These are phyloP conservation scores for Suillus subaureus DNA, from an alignment of 768 basidiomycete genomes.

Conservation along the genomic window DNA sequence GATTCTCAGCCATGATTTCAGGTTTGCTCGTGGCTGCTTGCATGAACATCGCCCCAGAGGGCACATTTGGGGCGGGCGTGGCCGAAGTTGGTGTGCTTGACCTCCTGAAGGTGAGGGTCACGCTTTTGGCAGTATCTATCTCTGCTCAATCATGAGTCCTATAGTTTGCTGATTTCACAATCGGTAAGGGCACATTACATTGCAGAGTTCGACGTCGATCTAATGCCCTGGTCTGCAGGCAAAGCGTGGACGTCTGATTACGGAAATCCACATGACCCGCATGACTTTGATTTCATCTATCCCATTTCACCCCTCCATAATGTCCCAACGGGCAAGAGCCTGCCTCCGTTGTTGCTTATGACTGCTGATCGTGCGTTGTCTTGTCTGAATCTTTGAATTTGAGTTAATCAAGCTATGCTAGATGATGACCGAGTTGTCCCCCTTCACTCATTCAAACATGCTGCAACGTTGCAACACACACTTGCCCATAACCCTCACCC, in stretches of 20 bases:
- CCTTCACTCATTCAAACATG: slow-evolving; percentile 82
- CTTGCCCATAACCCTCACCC: slow-evolving; percentile 70
- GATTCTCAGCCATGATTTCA: slow-evolving; percentile 26
- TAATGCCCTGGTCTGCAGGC: slow-evolving; percentile 39
- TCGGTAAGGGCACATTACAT: slow-evolving; percentile 45
- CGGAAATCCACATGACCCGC: slow-evolving; percentile 70
- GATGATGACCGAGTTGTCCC: slow-evolving; percentile 90
- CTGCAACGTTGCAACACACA: slow-evolving; percentile 73
- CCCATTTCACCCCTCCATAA: slow-evolving; percentile 83
- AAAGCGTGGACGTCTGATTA: slow-evolving; percentile 81
- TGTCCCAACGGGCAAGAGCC: slow-evolving; percentile 56
- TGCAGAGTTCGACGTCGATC: neutral
- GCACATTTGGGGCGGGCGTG: slow-evolving; percentile 74
- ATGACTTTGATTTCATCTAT: slow-evolving; percentile 84
- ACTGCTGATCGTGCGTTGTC: slow-evolving; percentile 76
- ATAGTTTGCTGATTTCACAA: slow-evolving; percentile 76
- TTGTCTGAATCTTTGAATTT: slow-evolving; percentile 1
- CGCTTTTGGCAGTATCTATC: neutral
- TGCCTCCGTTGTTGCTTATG: slow-evolving; percentile 74
- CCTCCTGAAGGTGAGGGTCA: slow-evolving; percentile 61
- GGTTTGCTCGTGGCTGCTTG: slow-evolving; percentile 86
- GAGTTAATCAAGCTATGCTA: slow-evolving; percentile 26
- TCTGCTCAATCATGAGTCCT: neutral
- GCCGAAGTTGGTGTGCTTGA: slow-evolving; percentile 85
- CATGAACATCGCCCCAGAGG: slow-evolving; percentile 76